phyloP scores from a whole-genome alignment of 1,284 basidiomycete species.

The Lignosus rhinocerotis region DNA sequence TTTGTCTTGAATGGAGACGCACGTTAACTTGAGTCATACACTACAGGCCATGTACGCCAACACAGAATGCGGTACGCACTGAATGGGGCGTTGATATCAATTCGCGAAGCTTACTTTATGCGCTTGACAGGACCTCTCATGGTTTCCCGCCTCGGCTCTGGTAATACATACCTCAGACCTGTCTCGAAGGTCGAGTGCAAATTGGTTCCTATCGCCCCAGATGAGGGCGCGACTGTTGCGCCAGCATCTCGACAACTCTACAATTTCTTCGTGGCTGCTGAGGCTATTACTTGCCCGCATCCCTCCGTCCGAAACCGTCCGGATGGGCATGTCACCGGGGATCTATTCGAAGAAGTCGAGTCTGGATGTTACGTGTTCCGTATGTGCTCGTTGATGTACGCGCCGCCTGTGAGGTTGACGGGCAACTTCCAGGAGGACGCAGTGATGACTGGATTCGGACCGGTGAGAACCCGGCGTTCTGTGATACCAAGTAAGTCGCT shows the following conservation, averaged over 20 bases:
- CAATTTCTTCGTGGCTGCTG: constrained; percentile 31
- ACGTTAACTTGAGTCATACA: not conserved
- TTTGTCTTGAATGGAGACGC: not conserved
- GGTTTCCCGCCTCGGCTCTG: constrained; percentile 24
- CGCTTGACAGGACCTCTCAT: constrained; percentile 19
- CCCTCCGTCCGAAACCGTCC: constrained; percentile 27
- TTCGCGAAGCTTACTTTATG: not conserved
- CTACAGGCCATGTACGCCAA: constrained; percentile 21
- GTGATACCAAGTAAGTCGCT: constrained; percentile 29
- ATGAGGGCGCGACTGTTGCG: not conserved
- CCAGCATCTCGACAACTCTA: constrained; percentile 9
- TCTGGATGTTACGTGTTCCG: constrained; percentile 30
- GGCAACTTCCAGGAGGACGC: constrained; percentile 21
- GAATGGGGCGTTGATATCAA: not conserved
- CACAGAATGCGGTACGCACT: constrained; percentile 20
- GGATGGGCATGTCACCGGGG: constrained; percentile 33
- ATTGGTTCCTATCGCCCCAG: constrained; percentile 18
- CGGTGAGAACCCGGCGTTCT: constrained; percentile 25
- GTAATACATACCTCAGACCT: constrained; percentile 24
- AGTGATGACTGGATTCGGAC: constrained; percentile 34
- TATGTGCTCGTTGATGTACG: constrained; percentile 1
- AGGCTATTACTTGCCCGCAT: constrained; percentile 31
- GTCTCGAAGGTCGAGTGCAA: constrained; percentile 20
- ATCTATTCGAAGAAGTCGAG: constrained; percentile 32
- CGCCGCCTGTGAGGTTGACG: not conserved